A percentile compares a stretch with the other conserved stretches of the same genome.
Conservation (phyloP, 2,329 filamentous ascomycete genomes). For the Clathrospora elynae region DNA sequence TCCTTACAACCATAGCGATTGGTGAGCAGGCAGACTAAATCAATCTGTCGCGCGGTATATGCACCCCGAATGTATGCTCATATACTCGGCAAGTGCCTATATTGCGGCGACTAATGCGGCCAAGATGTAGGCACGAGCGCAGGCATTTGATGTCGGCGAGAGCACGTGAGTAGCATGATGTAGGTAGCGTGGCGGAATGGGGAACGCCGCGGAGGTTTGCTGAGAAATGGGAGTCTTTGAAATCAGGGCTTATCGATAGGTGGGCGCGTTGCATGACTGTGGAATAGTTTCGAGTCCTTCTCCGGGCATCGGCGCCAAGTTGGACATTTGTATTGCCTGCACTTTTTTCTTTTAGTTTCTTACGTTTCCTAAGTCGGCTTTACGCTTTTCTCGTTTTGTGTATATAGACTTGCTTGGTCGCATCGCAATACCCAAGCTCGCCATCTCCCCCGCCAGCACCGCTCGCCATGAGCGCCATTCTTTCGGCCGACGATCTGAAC, state of each 20-base stretch:
- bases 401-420: background rate
- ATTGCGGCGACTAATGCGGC: constrained; percentile 5
- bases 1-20: constrained; percentile 1
- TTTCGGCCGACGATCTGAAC: constrained; percentile 95
- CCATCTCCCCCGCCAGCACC: constrained; percentile 20
- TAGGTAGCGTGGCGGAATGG: constrained; percentile 26
- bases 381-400: background rate
- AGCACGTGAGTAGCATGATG: constrained; percentile 1
- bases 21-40: constrained; percentile 34
- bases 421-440: constrained; percentile 7
- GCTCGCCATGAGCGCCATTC: constrained; percentile 84
- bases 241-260: constrained; percentile 43
- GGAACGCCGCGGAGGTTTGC: constrained; percentile 29
- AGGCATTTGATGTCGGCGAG: background rate
- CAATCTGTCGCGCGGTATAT: constrained; percentile 29
- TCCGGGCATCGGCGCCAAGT: constrained; percentile 28
- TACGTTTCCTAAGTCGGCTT: background rate
- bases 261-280: constrained; percentile 21
- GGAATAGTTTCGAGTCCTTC: constrained; percentile 26
- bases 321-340: constrained; percentile 16
- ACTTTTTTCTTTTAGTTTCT: constrained; percentile 5
- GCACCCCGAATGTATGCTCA: constrained; percentile 15
- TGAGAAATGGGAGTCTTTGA: constrained; percentile 18
- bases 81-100: constrained; percentile 1
- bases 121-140: background rate